Conservation (phyloP, 1,284 basidiomycete genomes). For the Cystobasidium slooffiae region DNA sequence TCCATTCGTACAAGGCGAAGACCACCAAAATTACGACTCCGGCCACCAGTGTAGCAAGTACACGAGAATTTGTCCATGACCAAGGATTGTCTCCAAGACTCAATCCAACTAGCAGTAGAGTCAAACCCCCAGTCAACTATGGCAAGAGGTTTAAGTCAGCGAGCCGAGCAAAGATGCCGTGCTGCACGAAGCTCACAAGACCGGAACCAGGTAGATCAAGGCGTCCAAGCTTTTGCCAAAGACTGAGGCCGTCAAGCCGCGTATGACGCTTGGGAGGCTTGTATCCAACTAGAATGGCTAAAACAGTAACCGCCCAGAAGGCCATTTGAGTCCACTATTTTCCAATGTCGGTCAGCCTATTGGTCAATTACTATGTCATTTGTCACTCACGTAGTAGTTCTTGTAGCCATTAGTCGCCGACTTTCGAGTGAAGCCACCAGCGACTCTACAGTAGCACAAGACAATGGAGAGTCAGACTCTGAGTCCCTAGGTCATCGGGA, state of each 20-base stretch:
- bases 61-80: slow-evolving; percentile 25
- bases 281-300: slow-evolving; percentile 30
- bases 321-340: slow-evolving; percentile 29
- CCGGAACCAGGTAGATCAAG: slow-evolving; percentile 23
- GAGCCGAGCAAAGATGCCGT: neutral
- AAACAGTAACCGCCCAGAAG: slow-evolving; percentile 15
- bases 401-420: slow-evolving; percentile 9
- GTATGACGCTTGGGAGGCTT: slow-evolving; percentile 32
- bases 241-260: slow-evolving; percentile 25
- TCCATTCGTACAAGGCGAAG: slow-evolving; percentile 43
- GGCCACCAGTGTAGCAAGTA: slow-evolving; percentile 16
- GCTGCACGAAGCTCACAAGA: slow-evolving; percentile 1
- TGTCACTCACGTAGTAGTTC: slow-evolving; percentile 23
- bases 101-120: slow-evolving; percentile 17
- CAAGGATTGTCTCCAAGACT: slow-evolving; percentile 31
- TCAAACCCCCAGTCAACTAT: slow-evolving; percentile 29
- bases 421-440: slow-evolving; percentile 18
- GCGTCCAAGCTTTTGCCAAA: slow-evolving; percentile 27
- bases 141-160: neutral
- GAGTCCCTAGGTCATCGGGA: no score
- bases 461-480: no score
- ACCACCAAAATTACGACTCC: slow-evolving; percentile 19
- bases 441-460: no score
- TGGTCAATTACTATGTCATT: neutral
- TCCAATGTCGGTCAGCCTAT: neutral